A percentile compares a stretch with the other conserved stretches of the same genome.
phyloP scores from a whole-genome alignment of 2,329 filamentous ascomycete species.

The Xylariaceae sp. region DNA sequence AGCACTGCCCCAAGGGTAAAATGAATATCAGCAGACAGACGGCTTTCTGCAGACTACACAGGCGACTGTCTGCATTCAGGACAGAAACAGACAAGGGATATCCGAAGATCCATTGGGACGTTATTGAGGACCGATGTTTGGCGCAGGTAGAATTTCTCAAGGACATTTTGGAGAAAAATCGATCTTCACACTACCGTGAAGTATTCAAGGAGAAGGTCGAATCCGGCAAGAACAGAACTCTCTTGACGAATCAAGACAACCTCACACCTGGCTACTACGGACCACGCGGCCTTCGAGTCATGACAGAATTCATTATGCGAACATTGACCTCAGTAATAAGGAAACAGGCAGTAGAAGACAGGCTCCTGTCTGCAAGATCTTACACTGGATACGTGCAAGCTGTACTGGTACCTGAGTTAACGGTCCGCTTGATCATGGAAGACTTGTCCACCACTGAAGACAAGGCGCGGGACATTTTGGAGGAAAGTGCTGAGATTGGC shows the following conservation, averaged over 20 bases:
- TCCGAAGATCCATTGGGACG: slow-evolving; percentile 66
- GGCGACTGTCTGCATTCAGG: slow-evolving; percentile 47
- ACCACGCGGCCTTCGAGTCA: slow-evolving; percentile 63
- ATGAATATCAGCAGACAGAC: slow-evolving; percentile 57
- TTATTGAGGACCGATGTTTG: slow-evolving; percentile 55
- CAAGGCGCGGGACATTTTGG: slow-evolving; percentile 53
- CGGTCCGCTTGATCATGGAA: slow-evolving; percentile 52
- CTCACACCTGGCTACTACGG: slow-evolving; percentile 82
- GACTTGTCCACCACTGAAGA: slow-evolving; percentile 45
- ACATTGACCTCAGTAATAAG: slow-evolving; percentile 59
- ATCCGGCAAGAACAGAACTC: slow-evolving; percentile 54
- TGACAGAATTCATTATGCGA: slow-evolving; percentile 66
- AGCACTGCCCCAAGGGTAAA: slow-evolving; percentile 43
- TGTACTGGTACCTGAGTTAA: slow-evolving; percentile 72
- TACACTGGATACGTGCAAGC: slow-evolving; percentile 66
- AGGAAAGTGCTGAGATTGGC: slow-evolving; percentile 64
- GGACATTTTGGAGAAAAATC: slow-evolving; percentile 54
- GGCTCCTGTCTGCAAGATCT: slow-evolving; percentile 62
- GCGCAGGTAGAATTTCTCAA: slow-evolving; percentile 53
- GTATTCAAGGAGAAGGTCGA: slow-evolving; percentile 52
- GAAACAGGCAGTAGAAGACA: slow-evolving; percentile 58
- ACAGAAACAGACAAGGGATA: slow-evolving; percentile 54
- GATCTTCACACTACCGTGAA: slow-evolving; percentile 57
- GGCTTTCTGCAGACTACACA: slow-evolving; percentile 62
- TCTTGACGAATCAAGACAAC: slow-evolving; percentile 54